These are phyloP conservation scores for Zancudomyces culisetae DNA, from an alignment of 371 early-diverging fungal species.

Conservation along the genomic window DNA sequence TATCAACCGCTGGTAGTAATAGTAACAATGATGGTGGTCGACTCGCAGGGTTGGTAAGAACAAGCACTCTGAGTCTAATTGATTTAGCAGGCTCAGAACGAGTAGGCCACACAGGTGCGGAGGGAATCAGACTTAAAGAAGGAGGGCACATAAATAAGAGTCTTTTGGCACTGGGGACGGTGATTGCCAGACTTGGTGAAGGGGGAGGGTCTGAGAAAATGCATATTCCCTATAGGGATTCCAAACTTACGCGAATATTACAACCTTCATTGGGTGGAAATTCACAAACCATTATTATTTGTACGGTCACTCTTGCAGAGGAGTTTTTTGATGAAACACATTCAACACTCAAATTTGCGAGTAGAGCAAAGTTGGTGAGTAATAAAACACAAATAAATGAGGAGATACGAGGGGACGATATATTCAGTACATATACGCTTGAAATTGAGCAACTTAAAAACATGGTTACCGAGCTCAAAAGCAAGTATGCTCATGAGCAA, in stretches of 20 bases:
- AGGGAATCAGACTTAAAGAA: constrained; percentile 92
- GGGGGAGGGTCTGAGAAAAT: constrained; percentile 28
- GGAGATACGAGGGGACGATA: constrained; percentile 36
- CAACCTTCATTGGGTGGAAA: constrained; percentile 56
- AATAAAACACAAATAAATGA: constrained; percentile 49
- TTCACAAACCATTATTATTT: constrained; percentile 44
- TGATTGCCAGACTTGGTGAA: constrained; percentile 87
- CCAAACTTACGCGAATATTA: constrained; percentile 49
- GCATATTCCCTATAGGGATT: constrained; percentile 31
- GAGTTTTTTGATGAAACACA: constrained; percentile 36
- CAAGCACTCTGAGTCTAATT: constrained; percentile 41
- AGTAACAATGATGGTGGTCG: constrained; percentile 4
- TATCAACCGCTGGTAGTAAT: neutral
- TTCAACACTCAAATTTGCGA: constrained; percentile 55
- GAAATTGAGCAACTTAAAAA: constrained; percentile 26
- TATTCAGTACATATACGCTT: constrained; percentile 27
- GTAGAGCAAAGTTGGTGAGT: constrained; percentile 41
- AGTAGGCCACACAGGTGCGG: constrained; percentile 80
- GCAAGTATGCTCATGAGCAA: too few relatives aligned
- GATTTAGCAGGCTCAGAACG: constrained; percentile 94
- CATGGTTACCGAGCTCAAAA: constrained; percentile 26
- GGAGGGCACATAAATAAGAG: constrained; percentile 97
- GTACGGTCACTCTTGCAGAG: constrained; percentile 38
- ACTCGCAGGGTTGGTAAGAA: constrained; percentile 24
- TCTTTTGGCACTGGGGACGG: constrained; percentile 87